These are phyloP conservation scores for Craspedostauros australis DNA, from an alignment of 108 stramenopile genomes.

Conservation along the genomic window DNA sequence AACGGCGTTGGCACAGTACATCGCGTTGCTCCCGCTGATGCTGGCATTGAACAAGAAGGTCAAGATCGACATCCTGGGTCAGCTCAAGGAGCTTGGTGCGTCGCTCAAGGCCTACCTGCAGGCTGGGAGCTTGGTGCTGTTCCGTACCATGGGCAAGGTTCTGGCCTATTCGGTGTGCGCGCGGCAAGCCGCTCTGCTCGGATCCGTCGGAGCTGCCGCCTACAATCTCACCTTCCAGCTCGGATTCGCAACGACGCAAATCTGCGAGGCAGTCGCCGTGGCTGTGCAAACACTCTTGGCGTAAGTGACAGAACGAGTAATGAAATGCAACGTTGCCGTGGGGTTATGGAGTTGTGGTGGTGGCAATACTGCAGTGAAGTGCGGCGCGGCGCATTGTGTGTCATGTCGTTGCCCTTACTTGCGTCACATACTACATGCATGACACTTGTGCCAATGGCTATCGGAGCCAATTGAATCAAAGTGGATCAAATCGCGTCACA, in stretches of 20 bases:
- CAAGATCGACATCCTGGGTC: constrained; percentile 58
- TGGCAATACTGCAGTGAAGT: no score
- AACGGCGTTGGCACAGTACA: constrained; percentile 82
- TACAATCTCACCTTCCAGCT: constrained; percentile 91
- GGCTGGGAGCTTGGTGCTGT: constrained; percentile 72
- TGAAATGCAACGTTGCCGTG: no score
- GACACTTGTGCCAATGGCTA: no score
- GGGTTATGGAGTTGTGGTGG: no score
- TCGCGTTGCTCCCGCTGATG: constrained; percentile 74
- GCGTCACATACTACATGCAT: no score
- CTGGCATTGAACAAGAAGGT: constrained; percentile 58
- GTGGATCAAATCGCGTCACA: no score
- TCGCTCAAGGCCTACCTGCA: constrained; percentile 61
- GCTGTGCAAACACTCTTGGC: constrained; percentile 77
- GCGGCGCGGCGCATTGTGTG: no score
- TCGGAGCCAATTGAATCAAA: no score
- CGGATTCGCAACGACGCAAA: constrained; percentile 91
- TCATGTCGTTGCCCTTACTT: no score
- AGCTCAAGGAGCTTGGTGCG: constrained; percentile 37
- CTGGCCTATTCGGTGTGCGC: constrained; percentile 84
- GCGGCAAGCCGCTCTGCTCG: constrained; percentile 72
- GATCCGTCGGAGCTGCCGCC: constrained; percentile 79
- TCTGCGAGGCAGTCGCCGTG: constrained; percentile 74
- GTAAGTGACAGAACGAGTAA: constrained; percentile 11
- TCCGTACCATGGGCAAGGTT: constrained; percentile 84